phyloP scores from a whole-genome alignment of 768 basidiomycete genomes.

The Suillus weaverae region DNA sequence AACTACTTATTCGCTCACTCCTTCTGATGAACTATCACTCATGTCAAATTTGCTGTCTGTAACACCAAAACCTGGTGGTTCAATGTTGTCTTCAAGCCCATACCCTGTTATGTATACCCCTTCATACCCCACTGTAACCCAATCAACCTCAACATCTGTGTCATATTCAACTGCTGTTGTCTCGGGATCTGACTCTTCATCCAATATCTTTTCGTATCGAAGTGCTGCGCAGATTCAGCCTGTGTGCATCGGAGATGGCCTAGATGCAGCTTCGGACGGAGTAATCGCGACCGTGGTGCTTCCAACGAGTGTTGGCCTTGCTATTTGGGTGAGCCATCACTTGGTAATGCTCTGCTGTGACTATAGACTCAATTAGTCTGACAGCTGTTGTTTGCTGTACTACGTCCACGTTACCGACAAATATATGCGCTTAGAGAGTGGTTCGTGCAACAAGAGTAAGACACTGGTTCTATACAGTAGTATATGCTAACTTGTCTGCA shows the following conservation, averaged over 20 bases:
- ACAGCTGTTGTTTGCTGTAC: constrained; percentile 64
- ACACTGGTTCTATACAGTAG: constrained; percentile 26
- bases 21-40: not conserved
- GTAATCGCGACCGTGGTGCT: constrained; percentile 57
- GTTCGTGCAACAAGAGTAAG: constrained; percentile 70
- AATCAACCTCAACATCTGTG: constrained; percentile 27
- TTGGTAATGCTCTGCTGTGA: not conserved
- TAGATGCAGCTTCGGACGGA: constrained; percentile 65
- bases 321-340: constrained; percentile 60
- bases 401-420: constrained; percentile 71
- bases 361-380: not conserved
- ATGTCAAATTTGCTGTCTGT: not conserved
- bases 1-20: constrained; percentile 36
- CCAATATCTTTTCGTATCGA: constrained; percentile 9
- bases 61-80: constrained; percentile 4
- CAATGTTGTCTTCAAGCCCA: constrained; percentile 11
- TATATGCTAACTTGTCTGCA: constrained; percentile 28
- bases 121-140: constrained; percentile 36
- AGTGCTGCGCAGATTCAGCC: constrained; percentile 24
- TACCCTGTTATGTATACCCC: constrained; percentile 23
- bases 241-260: constrained; percentile 63
- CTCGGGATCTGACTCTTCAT: constrained; percentile 11
- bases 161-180: constrained; percentile 6
- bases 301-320: constrained; percentile 58
- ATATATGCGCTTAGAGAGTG: constrained; percentile 73